Evolutionary conservation across 768 basidiomycete species (phyloP).

Genomic region (Crepidotus variabilis): DNA sequence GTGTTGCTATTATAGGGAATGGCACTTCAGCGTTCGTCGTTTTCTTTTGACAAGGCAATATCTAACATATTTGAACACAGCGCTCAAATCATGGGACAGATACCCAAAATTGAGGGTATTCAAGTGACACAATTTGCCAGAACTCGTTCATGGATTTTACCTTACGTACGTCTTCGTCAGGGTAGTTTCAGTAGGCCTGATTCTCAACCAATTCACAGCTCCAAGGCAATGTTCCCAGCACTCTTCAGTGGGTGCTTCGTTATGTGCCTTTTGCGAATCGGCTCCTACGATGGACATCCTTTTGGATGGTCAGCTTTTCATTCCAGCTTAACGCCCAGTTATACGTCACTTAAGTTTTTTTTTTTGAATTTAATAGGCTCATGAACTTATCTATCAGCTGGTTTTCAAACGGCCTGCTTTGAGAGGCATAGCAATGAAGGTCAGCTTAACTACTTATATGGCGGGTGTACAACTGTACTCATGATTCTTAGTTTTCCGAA

Average conservation of each 20-base stretch:
- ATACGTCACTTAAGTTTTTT: background rate
- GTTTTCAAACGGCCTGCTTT: background rate
- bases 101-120: conserved; percentile 34
- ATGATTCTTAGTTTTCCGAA: conserved; percentile 7
- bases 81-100: conserved; percentile 43
- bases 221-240: background rate
- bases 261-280: conserved; percentile 1
- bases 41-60: background rate
- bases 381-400: background rate
- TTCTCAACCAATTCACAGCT: background rate
- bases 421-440: background rate
- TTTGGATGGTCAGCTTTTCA: background rate
- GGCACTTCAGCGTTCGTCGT: conserved; percentile 44
- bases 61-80: conserved; percentile 19
- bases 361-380: background rate
- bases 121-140: conserved; percentile 41
- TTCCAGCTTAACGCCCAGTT: background rate
- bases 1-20: conserved; percentile 55
- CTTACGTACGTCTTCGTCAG: background rate
- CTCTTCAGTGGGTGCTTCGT: background rate
- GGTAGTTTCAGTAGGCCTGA: background rate
- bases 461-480: conserved; percentile 2
- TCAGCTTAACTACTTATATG: background rate
- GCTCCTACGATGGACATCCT: conserved; percentile 4
- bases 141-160: background rate